Evolutionary conservation across 345 rosid species (phyloP).

Genomic region (Streptanthus diversifolius): DNA sequence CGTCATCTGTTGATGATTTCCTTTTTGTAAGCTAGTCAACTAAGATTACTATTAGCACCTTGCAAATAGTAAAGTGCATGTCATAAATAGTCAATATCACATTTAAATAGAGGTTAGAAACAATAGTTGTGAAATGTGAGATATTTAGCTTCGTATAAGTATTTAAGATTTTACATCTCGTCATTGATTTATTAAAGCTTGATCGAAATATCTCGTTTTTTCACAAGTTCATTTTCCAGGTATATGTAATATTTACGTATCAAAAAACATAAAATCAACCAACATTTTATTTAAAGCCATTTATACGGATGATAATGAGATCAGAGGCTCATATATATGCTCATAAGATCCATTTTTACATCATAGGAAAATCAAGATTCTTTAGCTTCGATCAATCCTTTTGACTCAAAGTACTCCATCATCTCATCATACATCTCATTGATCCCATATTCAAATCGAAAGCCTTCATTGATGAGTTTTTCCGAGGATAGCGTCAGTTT

Average conservation of each 20-base stretch:
- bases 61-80: no score
- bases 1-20: no score
- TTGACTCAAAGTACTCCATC: constrained; percentile 48
- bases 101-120: no score
- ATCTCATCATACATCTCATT: constrained; percentile 75
- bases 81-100: no score
- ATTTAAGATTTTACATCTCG: no score
- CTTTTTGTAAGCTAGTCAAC: no score
- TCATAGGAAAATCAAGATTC: not conserved
- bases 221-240: not conserved
- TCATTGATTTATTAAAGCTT: not conserved
- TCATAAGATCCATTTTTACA: not conserved
- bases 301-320: constrained; percentile 7
- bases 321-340: not conserved
- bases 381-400: constrained; percentile 41
- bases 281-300: not conserved
- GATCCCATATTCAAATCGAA: constrained; percentile 60
- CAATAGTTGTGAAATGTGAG: no score
- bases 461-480: constrained; percentile 69
- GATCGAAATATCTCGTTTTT: not conserved
- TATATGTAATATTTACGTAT: not conserved
- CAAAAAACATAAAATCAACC: not conserved
- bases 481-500: constrained; percentile 64
- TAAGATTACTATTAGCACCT: no score
- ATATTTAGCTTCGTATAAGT: no score